Percentiles rank a stretch among this genome's conserved stretches.
These are phyloP conservation scores for Spathaspora passalidarum DNA, from an alignment of 805 yeast genomes.

Conservation along the genomic window DNA sequence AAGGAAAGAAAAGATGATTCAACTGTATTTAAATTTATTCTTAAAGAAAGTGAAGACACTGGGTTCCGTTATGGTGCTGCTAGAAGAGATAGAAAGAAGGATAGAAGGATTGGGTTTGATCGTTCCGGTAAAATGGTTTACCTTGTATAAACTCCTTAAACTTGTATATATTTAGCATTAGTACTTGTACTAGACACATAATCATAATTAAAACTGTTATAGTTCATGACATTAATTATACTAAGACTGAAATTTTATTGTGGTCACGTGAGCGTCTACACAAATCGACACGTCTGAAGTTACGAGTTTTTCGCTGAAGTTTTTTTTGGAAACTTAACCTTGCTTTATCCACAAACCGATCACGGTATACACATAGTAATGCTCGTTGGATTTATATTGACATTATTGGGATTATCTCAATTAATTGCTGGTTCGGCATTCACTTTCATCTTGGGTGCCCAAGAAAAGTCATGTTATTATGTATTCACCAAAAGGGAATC, in stretches of 20 bases:
- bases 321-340: not conserved
- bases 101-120: constrained; percentile 72
- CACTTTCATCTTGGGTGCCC: constrained; percentile 73
- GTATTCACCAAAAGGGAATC: constrained; percentile 59
- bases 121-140: constrained; percentile 59
- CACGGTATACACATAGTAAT: too few species aligned
- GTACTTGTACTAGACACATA: not conserved
- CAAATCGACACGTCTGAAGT: not conserved
- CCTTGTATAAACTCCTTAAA: constrained; percentile 1
- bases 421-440: constrained; percentile 53
- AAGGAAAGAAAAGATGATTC: constrained; percentile 67
- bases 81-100: constrained; percentile 82
- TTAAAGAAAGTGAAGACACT: constrained; percentile 76
- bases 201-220: too few species aligned
- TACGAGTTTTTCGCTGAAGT: not conserved
- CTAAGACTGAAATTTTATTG: too few species aligned
- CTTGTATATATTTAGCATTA: constrained; percentile 4
- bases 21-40: constrained; percentile 67
- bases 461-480: constrained; percentile 70
- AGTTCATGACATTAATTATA: too few species aligned
- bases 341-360: not conserved
- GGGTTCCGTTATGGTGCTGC: constrained; percentile 93
- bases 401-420: constrained; percentile 23
- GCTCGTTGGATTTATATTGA: constrained; percentile 12
- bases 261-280: not conserved